A percentile compares a stretch with the other conserved stretches of the same genome.
These are phyloP conservation scores for Buddleja alternifolia DNA, from an alignment of 257 asterid genomes.

Conservation along the genomic window DNA sequence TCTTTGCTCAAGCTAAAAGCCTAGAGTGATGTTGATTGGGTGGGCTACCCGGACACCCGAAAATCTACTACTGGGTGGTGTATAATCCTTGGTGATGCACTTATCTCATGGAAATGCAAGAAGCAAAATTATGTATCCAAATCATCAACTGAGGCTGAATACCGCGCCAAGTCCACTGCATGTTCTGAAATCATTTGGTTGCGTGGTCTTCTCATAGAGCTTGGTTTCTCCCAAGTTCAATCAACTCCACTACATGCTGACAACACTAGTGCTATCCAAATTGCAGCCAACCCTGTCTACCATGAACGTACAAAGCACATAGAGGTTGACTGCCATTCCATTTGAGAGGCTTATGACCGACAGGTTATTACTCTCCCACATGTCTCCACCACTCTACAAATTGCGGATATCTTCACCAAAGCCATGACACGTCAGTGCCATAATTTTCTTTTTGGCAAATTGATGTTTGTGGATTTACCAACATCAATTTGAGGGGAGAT, in stretches of 20 bases:
- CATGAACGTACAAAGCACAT: background rate
- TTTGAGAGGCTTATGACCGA: background rate
- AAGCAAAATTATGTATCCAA: constrained; percentile 4
- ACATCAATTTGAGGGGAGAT: constrained; percentile 6
- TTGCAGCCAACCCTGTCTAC: background rate
- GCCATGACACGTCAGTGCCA: background rate
- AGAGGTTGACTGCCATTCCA: background rate
- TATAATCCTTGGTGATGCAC: constrained; percentile 3
- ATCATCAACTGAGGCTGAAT: constrained; percentile 10
- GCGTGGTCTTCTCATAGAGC: background rate
- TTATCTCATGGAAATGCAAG: background rate
- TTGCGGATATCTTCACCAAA: constrained; percentile 1
- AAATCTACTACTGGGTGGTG: constrained; percentile 13
- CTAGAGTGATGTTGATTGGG: background rate
- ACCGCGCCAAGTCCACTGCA: background rate
- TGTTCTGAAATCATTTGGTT: constrained; percentile 9
- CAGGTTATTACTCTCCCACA: background rate
- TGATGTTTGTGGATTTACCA: background rate
- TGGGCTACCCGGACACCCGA: background rate
- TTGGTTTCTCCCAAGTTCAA: background rate
- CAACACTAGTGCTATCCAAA: constrained; percentile 9
- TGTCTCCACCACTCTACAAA: background rate
- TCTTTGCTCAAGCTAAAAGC: background rate
- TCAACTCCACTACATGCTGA: constrained; percentile 4
- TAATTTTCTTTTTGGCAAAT: background rate